Conservation (phyloP, 805 yeast genomes). For the Cyberlindnera bimundalis region DNA sequence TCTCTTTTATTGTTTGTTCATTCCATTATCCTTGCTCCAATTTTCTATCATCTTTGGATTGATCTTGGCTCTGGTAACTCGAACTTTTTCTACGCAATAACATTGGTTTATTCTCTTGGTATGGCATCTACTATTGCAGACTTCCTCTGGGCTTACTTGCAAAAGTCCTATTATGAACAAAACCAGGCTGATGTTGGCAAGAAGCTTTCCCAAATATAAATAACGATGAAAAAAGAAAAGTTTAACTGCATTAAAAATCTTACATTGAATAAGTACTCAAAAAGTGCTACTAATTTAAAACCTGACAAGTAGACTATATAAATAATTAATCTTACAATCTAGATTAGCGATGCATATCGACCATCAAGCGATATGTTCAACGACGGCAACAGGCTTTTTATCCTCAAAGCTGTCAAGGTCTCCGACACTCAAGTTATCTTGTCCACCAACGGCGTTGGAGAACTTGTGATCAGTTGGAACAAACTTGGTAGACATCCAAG, state of each 20-base stretch:
- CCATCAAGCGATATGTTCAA: constrained; percentile 1
- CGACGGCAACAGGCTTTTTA: constrained; percentile 1
- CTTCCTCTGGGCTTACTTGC: constrained; percentile 63
- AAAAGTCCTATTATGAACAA: constrained; percentile 17
- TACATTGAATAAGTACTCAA: too few species aligned
- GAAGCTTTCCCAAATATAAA: constrained; percentile 10
- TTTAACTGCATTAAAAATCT: background rate
- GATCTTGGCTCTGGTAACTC: constrained; percentile 92
- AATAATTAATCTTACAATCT: too few species aligned
- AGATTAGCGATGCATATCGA: too few species aligned
- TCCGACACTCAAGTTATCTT: too few species aligned
- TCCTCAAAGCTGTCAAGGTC: constrained; percentile 2
- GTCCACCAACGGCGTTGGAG: constrained; percentile 17
- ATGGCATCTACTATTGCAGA: constrained; percentile 69
- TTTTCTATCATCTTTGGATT: constrained; percentile 93
- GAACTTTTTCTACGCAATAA: constrained; percentile 93
- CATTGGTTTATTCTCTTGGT: constrained; percentile 72
- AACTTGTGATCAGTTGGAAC: constrained; percentile 33
- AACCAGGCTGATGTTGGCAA: constrained; percentile 7
- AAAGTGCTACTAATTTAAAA: too few species aligned
- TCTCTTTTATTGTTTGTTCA: constrained; percentile 52
- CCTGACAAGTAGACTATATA: too few species aligned
- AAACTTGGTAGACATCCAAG: constrained; percentile 32
- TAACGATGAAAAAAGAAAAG: background rate
- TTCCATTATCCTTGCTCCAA: constrained; percentile 70